phyloP scores from a whole-genome alignment of 257 asterid species.

The Craterostigma plantagineum region DNA sequence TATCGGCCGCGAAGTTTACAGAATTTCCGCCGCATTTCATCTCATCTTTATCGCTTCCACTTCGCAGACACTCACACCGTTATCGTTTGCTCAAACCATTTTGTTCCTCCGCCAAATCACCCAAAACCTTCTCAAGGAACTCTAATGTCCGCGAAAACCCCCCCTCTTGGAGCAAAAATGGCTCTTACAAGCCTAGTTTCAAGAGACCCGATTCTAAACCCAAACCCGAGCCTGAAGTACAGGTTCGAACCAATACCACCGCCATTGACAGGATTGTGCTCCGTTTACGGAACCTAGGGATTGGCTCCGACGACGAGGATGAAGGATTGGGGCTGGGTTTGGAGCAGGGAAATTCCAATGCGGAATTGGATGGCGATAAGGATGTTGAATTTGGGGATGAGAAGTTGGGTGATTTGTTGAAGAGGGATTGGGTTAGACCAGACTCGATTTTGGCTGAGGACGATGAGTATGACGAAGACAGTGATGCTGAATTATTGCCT shows the following conservation, averaged over 20 bases:
- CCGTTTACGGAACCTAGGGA: slow-evolving; percentile 66
- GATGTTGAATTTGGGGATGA: slow-evolving; percentile 25
- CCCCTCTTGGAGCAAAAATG: slow-evolving; percentile 57
- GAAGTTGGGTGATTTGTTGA: slow-evolving; percentile 86
- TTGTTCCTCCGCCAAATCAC: slow-evolving; percentile 19
- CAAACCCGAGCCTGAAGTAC: slow-evolving; percentile 18
- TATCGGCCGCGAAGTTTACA: too few relatives aligned
- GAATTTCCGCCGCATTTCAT: too few relatives aligned
- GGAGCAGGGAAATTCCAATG: slow-evolving; percentile 10
- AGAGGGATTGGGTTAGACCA: slow-evolving; percentile 91
- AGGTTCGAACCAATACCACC: slow-evolving; percentile 34
- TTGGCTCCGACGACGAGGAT: slow-evolving; percentile 42
- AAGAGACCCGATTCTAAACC: slow-evolving; percentile 17
- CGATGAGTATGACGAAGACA: too few relatives aligned
- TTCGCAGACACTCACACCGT: too few relatives aligned
- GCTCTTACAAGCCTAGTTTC: slow-evolving; percentile 30
- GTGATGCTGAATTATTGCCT: slow-evolving; percentile 38
- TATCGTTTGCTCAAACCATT: too few relatives aligned
- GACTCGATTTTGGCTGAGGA: slow-evolving; percentile 49
- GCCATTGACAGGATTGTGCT: slow-evolving; percentile 88
- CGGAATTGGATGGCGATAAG: too few relatives aligned
- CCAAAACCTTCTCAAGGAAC: slow-evolving; percentile 21
- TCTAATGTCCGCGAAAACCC: slow-evolving; percentile 8
- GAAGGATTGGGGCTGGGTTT: slow-evolving; percentile 15
- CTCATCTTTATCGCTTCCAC: too few relatives aligned